Evolutionary conservation across 176 grass and related monocot genomes (phyloP), one percentile per base, ranked within the genome.

Genomic region (Triticum turgidum): DNA sequence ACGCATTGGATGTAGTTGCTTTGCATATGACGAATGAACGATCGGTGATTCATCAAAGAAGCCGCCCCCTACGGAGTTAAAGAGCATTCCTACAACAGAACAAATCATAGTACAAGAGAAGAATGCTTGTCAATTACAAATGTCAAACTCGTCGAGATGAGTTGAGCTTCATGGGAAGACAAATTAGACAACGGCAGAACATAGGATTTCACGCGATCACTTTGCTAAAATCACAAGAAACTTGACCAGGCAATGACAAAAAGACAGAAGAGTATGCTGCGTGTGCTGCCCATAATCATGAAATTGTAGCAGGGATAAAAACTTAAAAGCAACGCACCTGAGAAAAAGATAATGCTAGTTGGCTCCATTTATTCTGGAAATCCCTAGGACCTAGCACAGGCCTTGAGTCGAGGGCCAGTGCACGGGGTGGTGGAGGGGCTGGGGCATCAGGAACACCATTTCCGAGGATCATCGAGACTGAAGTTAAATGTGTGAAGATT

Each of bases 331-430:
- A 87, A 78, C 75, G 73, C 83, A 99, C 97, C 94, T 99, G 89
- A 81, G 94, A 94, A 41, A 89, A 51, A 10, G 90, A 90, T 83
- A 99, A 68, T 35, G 86, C 86, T 30, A 99, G 85, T 82, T 94
- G 94, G 80, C 90, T 88, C 97, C 97, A 97, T 90, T 97, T 99
- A 81, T 76, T 94, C 87, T 97, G 97, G 83, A 99, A 99, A 18
- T 81, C 89, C 79, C 87, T 89, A 90, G 92, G 92, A 86, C 94
- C 97, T 75, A 99, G 73, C 47, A 88, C 81, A 83, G 97, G 90
- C 67, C 93, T 99, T 35, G 87, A 78, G 71, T 88, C 91, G 65
- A 99, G 97, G 61, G 71, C 86, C 54, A 99, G 81, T 66, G 90
- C 65, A 77, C 85, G 89, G 69, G 80, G 76, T 71, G 89, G 65